These are phyloP conservation scores for Aquilaria malaccensis DNA, from an alignment of 345 rosid genomes.

Conservation along the genomic window DNA sequence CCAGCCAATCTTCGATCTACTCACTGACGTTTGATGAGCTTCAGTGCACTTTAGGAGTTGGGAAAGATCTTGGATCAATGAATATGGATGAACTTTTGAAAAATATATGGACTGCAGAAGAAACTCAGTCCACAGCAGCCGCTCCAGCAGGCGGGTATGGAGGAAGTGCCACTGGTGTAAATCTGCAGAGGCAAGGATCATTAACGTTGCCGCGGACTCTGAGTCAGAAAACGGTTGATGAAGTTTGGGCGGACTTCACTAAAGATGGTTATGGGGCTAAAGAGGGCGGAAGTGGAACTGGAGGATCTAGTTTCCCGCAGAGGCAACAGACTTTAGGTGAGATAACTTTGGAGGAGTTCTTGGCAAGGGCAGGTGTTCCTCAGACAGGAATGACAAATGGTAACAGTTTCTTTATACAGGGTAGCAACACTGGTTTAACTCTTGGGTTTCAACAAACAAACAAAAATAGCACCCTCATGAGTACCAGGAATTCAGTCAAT, in stretches of 20 bases:
- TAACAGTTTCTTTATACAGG: constrained; percentile 36
- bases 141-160: constrained; percentile 28
- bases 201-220: constrained; percentile 81
- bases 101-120: constrained; percentile 89
- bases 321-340: constrained; percentile 66
- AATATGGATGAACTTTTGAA: constrained; percentile 95
- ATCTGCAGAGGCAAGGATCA: constrained; percentile 91
- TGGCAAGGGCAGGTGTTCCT: constrained; percentile 68
- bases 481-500: constrained; percentile 25
- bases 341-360: constrained; percentile 89
- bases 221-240: constrained; percentile 95
- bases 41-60: constrained; percentile 60
- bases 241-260: constrained; percentile 74
- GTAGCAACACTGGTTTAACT: constrained; percentile 33
- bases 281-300: constrained; percentile 24
- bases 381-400: constrained; percentile 31
- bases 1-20: constrained; percentile 70
- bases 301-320: constrained; percentile 38
- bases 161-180: constrained; percentile 37
- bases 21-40: constrained; percentile 85
- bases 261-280: constrained; percentile 38
- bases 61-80: constrained; percentile 94
- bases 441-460: constrained; percentile 55
- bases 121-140: constrained; percentile 47
- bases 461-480: constrained; percentile 34